phyloP scores from a whole-genome alignment of 805 yeast genomes.

The Candida ortonii region DNA sequence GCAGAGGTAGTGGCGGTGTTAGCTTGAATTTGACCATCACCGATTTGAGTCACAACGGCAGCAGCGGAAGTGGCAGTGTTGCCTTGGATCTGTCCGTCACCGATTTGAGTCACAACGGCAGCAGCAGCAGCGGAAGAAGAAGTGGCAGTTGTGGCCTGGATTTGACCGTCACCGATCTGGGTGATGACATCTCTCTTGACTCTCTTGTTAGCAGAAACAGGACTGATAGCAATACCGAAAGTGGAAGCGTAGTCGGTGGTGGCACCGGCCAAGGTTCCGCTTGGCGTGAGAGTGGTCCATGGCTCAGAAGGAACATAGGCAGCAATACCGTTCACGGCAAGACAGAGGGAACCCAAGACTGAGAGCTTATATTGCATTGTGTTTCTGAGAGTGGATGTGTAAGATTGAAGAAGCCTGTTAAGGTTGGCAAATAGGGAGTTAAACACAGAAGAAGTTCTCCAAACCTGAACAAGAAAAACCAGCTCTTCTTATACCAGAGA shows the following conservation, averaged over 20 bases:
- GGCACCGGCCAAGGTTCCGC: conserved; percentile 49
- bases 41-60: conserved; percentile 42
- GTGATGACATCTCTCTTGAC: conserved; percentile 36
- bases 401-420: conserved; percentile 1
- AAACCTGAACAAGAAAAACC: background rate
- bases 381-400: conserved; percentile 2
- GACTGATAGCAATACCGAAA: conserved; percentile 72
- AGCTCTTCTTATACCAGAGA: conserved; percentile 7
- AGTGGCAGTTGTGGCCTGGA: conserved; percentile 45
- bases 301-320: conserved; percentile 66
- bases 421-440: conserved; percentile 9
- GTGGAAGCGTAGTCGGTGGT: conserved; percentile 53
- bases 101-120: conserved; percentile 29
- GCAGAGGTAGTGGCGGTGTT: conserved; percentile 30
- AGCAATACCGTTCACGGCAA: conserved; percentile 48
- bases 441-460: conserved; percentile 1
- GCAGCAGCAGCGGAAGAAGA: conserved; percentile 36
- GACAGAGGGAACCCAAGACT: conserved; percentile 36
- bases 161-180: conserved; percentile 55
- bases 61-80: conserved; percentile 16
- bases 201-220: conserved; percentile 32
- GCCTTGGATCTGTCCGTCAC: conserved; percentile 27
- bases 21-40: conserved; percentile 51
- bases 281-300: conserved; percentile 71
- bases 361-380: conserved; percentile 27